Base-by-base conservation (phyloP, 352 stramenopile genomes). In the Albugo laibachii region DNA sequence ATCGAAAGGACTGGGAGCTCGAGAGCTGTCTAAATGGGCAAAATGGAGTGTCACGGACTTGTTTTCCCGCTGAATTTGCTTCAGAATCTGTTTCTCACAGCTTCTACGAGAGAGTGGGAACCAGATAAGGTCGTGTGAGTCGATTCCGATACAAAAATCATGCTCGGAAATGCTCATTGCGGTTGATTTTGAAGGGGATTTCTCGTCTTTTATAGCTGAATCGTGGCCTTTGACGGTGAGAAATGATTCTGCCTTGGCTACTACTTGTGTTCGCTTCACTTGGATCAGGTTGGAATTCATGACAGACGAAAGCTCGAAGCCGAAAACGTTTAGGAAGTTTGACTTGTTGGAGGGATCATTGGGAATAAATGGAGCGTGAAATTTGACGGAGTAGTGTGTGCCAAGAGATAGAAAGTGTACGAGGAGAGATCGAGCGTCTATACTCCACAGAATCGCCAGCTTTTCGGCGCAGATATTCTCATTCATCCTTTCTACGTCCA, bases 1-100 rank as follows among this genome's bases (percentile, higher is more conserved):
- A 37, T 80, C 63, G 5, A 67, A 61, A 20, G 54, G 55, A 5
- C 71, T 53, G 8, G 56, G 37, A 31, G 24, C 24, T 31, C 24
- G 24, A 31, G 24, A 31, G 12, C 47, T 43, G 27, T 77, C 66
- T 35, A 80, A 49, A 11, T 67, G 72, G 5, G 85, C 58, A 41
- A 88, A 88, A 15, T 60, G 62, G 36, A 88, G 53, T 39, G 60
- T 64, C 3, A 83, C 19, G 20, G 53, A 59, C 31, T 49, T 54
- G 15, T 4, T 47, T n/a, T 27, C 27, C 3, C 43, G 20, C 21
- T 61, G 53, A 2, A 45, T 50, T 34, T 62, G 52, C 24, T 68
- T 50, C 14, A 59, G 34, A 24, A 62, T 61, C 31, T 59, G 51
- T 1, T 20, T 57, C 47, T 5, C 58, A 51, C 8, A 69, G 35